Percentiles rank a stretch among this genome's conserved stretches.
Conservation (phyloP, 2,329 filamentous ascomycete genomes). For the Pseudocercospora crystallina region DNA sequence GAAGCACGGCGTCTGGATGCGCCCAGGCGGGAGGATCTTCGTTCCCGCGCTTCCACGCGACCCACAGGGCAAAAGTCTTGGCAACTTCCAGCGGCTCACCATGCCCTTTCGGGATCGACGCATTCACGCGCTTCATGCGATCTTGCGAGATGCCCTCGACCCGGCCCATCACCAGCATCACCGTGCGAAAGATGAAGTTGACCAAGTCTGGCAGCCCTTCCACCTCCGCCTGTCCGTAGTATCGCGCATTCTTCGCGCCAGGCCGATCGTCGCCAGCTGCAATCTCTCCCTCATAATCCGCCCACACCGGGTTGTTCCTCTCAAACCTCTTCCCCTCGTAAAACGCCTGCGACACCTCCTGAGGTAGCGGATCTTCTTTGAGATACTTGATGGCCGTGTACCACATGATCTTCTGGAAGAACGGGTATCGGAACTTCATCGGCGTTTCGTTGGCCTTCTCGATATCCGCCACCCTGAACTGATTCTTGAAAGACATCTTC, state of each 20-base stretch:
- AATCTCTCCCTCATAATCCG: slow-evolving; percentile 55
- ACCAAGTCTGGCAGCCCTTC: slow-evolving; percentile 60
- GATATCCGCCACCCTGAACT: slow-evolving; percentile 64
- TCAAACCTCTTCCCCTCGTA: slow-evolving; percentile 57
- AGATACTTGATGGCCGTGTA: slow-evolving; percentile 65
- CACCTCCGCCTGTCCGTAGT: slow-evolving; percentile 63
- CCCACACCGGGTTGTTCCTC: slow-evolving; percentile 57
- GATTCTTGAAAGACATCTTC: slow-evolving; percentile 64
- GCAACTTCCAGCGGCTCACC: slow-evolving; percentile 62
- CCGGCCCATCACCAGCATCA: slow-evolving; percentile 60
- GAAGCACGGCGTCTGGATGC: slow-evolving; percentile 55
- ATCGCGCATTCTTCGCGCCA: slow-evolving; percentile 56
- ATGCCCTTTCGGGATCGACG: slow-evolving; percentile 62
- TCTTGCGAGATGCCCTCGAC: slow-evolving; percentile 62
- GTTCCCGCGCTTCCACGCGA: slow-evolving; percentile 67
- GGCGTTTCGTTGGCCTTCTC: slow-evolving; percentile 68
- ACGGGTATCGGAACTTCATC: slow-evolving; percentile 65
- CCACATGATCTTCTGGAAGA: slow-evolving; percentile 70
- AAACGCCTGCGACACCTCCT: slow-evolving; percentile 55
- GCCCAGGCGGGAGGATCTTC: slow-evolving; percentile 63
- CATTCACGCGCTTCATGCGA: slow-evolving; percentile 59
- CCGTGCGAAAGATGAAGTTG: slow-evolving; percentile 63
- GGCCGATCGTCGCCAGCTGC: slow-evolving; percentile 49
- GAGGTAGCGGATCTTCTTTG: slow-evolving; percentile 62
- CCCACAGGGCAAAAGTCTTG: slow-evolving; percentile 63